Conservation (phyloP, 2,329 filamentous ascomycete species). For the Calonectria fujianensis region DNA sequence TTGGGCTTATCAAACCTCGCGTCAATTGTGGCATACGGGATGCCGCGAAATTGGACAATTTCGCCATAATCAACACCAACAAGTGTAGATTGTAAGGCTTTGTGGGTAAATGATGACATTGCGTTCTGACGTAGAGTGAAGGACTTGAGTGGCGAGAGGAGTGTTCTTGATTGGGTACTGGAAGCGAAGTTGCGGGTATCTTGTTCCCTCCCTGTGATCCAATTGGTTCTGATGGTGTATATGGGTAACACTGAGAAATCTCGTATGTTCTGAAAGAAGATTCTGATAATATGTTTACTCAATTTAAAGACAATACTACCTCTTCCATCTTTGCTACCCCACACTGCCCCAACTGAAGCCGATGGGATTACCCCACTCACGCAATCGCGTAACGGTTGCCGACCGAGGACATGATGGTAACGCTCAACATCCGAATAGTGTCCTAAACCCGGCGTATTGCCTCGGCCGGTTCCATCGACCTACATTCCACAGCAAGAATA, state of each 20-base stretch:
- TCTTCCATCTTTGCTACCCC: constrained; percentile 1
- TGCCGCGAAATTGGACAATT: constrained; percentile 32
- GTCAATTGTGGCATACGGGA: constrained; percentile 32
- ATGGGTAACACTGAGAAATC: background rate
- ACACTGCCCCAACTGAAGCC: background rate
- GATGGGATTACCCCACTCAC: constrained; percentile 2
- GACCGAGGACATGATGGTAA: background rate
- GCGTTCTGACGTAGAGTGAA: background rate
- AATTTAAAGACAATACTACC: background rate
- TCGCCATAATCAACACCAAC: background rate
- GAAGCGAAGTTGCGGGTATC: background rate
- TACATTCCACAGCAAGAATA: background rate
- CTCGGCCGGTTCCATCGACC: background rate
- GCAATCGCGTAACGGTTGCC: background rate
- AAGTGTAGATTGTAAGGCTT: constrained; percentile 8
- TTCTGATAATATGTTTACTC: background rate
- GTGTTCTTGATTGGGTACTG: background rate
- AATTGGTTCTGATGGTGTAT: background rate
- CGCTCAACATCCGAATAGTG: background rate
- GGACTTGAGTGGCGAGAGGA: too few relatives aligned
- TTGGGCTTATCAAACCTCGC: constrained; percentile 23
- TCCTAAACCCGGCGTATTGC: background rate
- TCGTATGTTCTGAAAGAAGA: background rate
- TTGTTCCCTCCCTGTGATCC: background rate
- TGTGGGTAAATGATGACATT: constrained; percentile 15